Evolutionary conservation across 148 eudicot species (phyloP).

Genomic region (Talinum fruticosum): DNA sequence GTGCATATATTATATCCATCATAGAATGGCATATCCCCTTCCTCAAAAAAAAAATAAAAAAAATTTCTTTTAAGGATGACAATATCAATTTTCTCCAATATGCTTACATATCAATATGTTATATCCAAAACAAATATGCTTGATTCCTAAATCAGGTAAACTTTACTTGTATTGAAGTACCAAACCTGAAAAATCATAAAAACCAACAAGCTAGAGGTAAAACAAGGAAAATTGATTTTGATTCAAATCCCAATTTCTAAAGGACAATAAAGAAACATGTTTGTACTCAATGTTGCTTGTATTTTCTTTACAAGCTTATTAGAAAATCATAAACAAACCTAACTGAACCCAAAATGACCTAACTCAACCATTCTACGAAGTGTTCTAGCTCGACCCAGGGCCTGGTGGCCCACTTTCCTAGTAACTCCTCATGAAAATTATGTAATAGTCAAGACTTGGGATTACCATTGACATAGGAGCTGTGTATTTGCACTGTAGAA

Average conservation of each 20-base stretch:
- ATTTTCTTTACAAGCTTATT: background rate
- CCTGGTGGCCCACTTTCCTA: background rate
- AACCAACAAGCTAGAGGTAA: background rate
- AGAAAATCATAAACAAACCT: background rate
- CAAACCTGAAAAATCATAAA: background rate
- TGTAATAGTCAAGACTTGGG: background rate
- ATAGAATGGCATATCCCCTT: no score
- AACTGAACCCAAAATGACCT: background rate
- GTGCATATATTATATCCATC: no score
- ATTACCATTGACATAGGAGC: background rate
- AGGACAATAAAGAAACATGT: no score
- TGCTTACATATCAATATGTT: no score
- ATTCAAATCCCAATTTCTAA: no score
- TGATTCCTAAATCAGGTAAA: background rate
- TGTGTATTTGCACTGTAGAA: background rate
- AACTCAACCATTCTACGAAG: background rate
- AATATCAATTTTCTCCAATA: no score
- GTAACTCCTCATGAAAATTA: no score
- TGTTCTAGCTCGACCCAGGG: background rate
- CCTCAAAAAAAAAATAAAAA: no score
- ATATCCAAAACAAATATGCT: background rate
- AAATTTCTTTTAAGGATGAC: no score
- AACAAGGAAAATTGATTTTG: background rate
- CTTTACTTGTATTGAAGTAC: background rate
- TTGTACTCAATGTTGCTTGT: background rate